Percentiles rank a stretch among this genome's conserved stretches.
These are phyloP conservation scores for Umbelopsis ramanniana DNA, from an alignment of 192 early-diverging fungal genomes.

Conservation along the genomic window DNA sequence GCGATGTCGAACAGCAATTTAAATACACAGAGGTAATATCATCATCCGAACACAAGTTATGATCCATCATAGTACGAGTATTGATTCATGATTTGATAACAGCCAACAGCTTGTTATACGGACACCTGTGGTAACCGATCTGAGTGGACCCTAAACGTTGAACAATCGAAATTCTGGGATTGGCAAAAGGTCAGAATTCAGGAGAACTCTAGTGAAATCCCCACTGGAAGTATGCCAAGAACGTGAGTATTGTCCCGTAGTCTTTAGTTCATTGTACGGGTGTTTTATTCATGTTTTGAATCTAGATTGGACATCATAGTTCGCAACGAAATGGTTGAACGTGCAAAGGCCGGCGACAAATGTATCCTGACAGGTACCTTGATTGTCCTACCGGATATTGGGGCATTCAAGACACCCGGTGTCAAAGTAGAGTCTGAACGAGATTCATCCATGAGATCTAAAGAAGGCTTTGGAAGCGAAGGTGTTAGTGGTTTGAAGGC, in stretches of 20 bases:
- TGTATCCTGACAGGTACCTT: constrained; percentile 86
- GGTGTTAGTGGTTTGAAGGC: constrained; percentile 87
- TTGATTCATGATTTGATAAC: not conserved
- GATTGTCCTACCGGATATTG: constrained; percentile 92
- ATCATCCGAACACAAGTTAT: not conserved
- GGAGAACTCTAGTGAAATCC: constrained; percentile 95
- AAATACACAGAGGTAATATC: constrained; percentile 84
- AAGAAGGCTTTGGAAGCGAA: constrained; percentile 68
- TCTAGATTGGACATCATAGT: constrained; percentile 91
- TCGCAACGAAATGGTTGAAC: constrained; percentile 90
- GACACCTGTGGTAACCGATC: constrained; percentile 80
- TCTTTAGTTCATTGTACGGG: not conserved
- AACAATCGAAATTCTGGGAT: constrained; percentile 89
- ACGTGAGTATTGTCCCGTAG: constrained; percentile 55
- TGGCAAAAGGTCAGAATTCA: constrained; percentile 98
- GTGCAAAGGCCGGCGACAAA: constrained; percentile 95
- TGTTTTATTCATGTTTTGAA: not conserved
- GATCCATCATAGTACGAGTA: not conserved
- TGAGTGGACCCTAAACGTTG: constrained; percentile 80
- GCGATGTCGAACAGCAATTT: constrained; percentile 95
- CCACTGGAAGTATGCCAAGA: constrained; percentile 96
- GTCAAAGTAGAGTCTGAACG: constrained; percentile 60
- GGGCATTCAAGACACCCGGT: constrained; percentile 77
- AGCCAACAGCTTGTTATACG: constrained; percentile 87
- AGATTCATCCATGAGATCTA: constrained; percentile 46